Base-by-base conservation (phyloP, 495 filamentous ascomycete genomes). In the Penicillium robsamsonii region DNA sequence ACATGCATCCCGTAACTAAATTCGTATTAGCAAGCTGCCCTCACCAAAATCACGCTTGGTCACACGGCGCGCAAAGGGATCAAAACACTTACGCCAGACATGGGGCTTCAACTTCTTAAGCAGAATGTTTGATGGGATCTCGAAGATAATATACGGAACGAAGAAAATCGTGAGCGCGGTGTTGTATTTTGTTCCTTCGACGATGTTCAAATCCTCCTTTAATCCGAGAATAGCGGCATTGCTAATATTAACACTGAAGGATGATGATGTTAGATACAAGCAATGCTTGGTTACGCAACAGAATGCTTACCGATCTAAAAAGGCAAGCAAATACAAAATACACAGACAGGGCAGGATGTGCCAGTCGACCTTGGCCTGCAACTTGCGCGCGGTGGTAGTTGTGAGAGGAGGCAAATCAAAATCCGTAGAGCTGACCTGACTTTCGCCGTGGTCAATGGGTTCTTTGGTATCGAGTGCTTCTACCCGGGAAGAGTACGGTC, bases 131-230 rank as follows among this genome's bases (percentile, higher is more conserved):
- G 88, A 91, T 3, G 93, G 94, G 48, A 97, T 94, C 69, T 84
- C 92, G 61, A 87, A 87, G 45, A 93, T 59, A 58, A 96, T 81
- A 67, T 96, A 97, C 0, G 93, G 92, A 0, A 97, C 84, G 73
- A 96, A 98, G 79, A 97, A 96, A 60, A 96, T 93, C 22, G 84
- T 85, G 56, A 96, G 73, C 0, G 88, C 89, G 13, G 82, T 87
- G 72, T 93, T 94, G 71, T 87, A 92, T 63, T 89, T 81, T 12
- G 79, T 79, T 25, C 75, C 76, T 0, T 58, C 58, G 18, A 54
- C 65, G 20, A 96, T 79, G 17, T 77, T 38, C 12, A 94, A 71
- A 38, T 95, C 87, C 11, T 75, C 60, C 47, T 79, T 78, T n/a
- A 93, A 76, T 43, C 83, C 82, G 31, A 83, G 79, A 46, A 84